These are phyloP conservation scores for Apiospora aurea DNA, from an alignment of 2,329 filamentous ascomycete species.

Conservation along the genomic window DNA sequence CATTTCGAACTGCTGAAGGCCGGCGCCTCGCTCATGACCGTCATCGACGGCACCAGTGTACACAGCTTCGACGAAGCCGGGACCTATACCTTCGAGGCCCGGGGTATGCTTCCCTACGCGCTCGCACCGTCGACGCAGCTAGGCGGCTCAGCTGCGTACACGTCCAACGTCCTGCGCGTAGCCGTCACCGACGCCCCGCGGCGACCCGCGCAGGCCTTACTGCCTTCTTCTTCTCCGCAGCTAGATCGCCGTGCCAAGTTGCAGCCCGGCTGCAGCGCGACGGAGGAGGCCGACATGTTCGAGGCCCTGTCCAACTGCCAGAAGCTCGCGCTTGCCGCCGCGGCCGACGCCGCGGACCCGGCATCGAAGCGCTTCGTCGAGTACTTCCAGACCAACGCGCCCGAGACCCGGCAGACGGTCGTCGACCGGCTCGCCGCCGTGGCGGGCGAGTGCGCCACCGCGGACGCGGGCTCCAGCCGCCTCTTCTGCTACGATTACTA, in stretches of 20 bases:
- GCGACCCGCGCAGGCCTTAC: constrained; percentile 8
- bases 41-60: constrained; percentile 30
- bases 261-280: constrained; percentile 30
- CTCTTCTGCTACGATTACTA: constrained; percentile 35
- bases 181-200: constrained; percentile 25
- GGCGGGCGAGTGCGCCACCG: constrained; percentile 33
- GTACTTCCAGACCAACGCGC: constrained; percentile 35
- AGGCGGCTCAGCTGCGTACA: constrained; percentile 28
- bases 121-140: constrained; percentile 29
- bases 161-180: constrained; percentile 32
- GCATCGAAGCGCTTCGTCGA: constrained; percentile 34
- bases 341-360: constrained; percentile 32
- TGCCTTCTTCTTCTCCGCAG: not conserved
- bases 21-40: constrained; percentile 29
- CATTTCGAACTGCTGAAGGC: constrained; percentile 31
- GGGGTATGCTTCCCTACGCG: constrained; percentile 31
- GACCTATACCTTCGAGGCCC: constrained; percentile 31
- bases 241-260: constrained; percentile 31
- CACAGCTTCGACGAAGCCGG: constrained; percentile 32
- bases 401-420: constrained; percentile 31
- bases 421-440: constrained; percentile 30
- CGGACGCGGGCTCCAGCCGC: constrained; percentile 29
- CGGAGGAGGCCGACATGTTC: constrained; percentile 29
- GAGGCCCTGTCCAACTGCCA: constrained; percentile 32
- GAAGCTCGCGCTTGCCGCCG: constrained; percentile 31